Base-by-base conservation (phyloP, 2,329 filamentous ascomycete genomes). In the Stromatinia cepivora region DNA sequence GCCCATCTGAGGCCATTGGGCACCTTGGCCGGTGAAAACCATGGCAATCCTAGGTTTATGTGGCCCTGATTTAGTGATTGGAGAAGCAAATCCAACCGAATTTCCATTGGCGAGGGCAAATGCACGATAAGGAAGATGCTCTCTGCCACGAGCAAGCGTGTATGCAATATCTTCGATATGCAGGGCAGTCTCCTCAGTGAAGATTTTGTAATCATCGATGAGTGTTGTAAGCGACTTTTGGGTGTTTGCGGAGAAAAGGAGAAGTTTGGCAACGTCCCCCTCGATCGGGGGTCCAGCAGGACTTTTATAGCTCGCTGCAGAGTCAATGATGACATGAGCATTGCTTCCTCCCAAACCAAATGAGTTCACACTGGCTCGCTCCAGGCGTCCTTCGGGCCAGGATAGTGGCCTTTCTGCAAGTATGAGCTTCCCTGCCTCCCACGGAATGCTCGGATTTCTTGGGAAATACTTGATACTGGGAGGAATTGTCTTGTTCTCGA, bases 321-420 rank as follows among this genome's bases (percentile, higher is more conserved):
- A 46, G 45, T 62, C 17, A n/a, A 50, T n/a, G n/a, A 71, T 67
- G 13, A 69, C 78, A 71, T 82, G 80, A 1, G 76, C 77, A 71
- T 77, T 77, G 1, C 73, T 67, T 1, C 75, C 75, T 10, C 75
- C 75, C 36, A 73, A 73, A 17, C 75, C 75, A 59, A 75, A 77
- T 13, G 66, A 71, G 56, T 76, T 77, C 15, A 76, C 64, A 70
- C 82, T 84, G 70, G 84, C 79, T 72, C 81, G 82, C 70, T 81
- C 81, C 10, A 36, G 6, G 34, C 34, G 34, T 36, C 34, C 34
- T 36, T 36, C 34, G 34, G 34, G 34, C 34, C 34, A 36, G 10
- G 34, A 36, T 78, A 84, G 84, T 59, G 62, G 34, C 4, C 53
- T 45, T 9, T 34, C 10, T 6, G 42, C 42, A 4, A 63, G 25